Conservation (phyloP, 768 basidiomycete genomes). For the Lepiota venenata region DNA sequence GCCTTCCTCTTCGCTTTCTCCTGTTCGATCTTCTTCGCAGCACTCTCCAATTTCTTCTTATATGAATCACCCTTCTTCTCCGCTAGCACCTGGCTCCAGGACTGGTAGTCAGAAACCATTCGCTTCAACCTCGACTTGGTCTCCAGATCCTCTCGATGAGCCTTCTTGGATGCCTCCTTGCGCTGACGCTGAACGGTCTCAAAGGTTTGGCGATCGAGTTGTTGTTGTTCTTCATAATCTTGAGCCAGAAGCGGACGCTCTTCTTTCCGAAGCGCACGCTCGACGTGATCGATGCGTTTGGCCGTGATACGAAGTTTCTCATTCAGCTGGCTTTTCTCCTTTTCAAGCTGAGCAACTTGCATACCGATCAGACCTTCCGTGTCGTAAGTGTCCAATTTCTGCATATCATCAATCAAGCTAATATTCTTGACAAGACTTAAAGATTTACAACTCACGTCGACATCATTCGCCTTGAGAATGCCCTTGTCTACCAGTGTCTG, state of each 20-base stretch:
- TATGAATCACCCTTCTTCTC: conserved; percentile 64
- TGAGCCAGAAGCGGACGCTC: conserved; percentile 81
- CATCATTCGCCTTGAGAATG: conserved; percentile 57
- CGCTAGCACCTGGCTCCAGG: conserved; percentile 49
- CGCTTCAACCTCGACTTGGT: conserved; percentile 73
- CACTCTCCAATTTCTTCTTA: conserved; percentile 50
- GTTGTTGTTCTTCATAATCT: conserved; percentile 88
- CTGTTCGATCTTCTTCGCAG: conserved; percentile 70
- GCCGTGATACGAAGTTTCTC: conserved; percentile 78
- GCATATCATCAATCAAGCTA: neutral
- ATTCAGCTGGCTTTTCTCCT: conserved; percentile 87
- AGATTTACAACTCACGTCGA: conserved; percentile 48
- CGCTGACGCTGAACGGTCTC: conserved; percentile 56
- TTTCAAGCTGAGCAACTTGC: conserved; percentile 94
- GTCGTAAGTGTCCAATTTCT: conserved; percentile 83
- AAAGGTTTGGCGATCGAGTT: conserved; percentile 68
- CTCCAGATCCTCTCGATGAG: conserved; percentile 64
- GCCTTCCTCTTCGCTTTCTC: conserved; percentile 76
- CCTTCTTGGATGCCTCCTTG: conserved; percentile 47
- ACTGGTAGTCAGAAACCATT: conserved; percentile 69
- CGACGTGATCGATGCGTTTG: conserved; percentile 93
- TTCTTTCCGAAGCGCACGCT: conserved; percentile 92
- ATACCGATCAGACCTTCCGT: conserved; percentile 84
- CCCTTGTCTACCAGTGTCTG: conserved; percentile 80
- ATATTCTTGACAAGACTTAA: neutral